phyloP scores from a whole-genome alignment of 2,329 filamentous ascomycete genomes.

The Cordyceps tenuipes region DNA sequence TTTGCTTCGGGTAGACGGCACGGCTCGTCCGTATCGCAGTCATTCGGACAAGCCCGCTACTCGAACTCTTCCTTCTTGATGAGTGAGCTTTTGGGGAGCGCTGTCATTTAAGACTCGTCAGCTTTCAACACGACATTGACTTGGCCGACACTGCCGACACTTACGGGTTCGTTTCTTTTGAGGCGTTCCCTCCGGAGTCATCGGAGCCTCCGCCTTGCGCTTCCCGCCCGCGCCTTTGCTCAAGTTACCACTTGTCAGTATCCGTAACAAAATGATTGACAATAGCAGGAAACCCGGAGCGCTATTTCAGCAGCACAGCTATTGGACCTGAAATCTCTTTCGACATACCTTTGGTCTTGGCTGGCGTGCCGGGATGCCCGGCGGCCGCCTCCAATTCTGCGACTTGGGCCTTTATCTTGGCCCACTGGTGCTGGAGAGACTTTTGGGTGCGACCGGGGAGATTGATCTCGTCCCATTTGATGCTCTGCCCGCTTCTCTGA shows the following conservation, averaged over 20 bases:
- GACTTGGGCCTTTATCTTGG: constrained; percentile 13
- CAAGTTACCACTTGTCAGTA: neutral
- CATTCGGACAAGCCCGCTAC: neutral
- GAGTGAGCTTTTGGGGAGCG: neutral
- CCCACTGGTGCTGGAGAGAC: constrained; percentile 16
- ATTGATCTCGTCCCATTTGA: constrained; percentile 15
- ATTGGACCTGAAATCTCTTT: neutral
- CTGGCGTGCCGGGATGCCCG: constrained; percentile 1
- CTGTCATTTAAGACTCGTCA: neutral
- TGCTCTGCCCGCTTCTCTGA: constrained; percentile 11
- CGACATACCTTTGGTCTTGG: constrained; percentile 1
- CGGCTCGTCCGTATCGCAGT: neutral
- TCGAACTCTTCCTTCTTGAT: neutral
- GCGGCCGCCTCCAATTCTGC: constrained; percentile 20
- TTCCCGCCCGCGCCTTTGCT: neutral
- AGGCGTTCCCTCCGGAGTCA: neutral
- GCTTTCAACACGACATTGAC: neutral
- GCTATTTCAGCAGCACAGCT: neutral
- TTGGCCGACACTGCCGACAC: neutral
- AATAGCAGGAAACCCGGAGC: neutral
- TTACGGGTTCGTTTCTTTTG: constrained; percentile 6
- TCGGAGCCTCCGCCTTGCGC: neutral
- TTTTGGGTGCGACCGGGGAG: constrained; percentile 18
- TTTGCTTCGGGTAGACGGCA: too few relatives aligned
- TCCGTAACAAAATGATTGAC: neutral